These are phyloP conservation scores for Oryza australiensis DNA, from an alignment of 176 grass and related monocot species.

Conservation along the genomic window DNA sequence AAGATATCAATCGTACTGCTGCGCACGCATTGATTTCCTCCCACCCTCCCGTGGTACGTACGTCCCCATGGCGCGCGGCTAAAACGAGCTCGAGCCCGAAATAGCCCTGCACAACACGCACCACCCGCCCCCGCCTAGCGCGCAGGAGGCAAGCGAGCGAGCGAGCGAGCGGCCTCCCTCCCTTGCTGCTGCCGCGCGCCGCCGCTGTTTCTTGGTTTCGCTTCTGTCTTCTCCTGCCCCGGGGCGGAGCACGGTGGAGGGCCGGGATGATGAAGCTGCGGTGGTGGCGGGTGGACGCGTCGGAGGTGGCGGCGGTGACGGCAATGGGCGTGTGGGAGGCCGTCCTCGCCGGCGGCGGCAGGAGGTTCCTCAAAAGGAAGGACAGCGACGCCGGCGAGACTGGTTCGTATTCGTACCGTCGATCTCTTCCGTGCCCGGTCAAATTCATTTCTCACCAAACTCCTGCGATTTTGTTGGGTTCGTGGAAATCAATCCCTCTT, in stretches of 20 bases:
- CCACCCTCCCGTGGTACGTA: background rate
- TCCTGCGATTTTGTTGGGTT: constrained; percentile 6
- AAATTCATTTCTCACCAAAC: background rate
- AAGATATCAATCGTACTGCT: too few species aligned
- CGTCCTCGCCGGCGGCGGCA: constrained; percentile 67
- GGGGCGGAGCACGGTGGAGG: background rate
- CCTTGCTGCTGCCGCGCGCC: background rate
- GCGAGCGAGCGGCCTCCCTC: background rate
- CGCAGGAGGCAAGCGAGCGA: background rate
- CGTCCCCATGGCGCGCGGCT: constrained; percentile 5
- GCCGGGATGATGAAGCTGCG: constrained; percentile 46
- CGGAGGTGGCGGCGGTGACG: constrained; percentile 45
- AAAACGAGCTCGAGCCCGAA: constrained; percentile 52
- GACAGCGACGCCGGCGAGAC: constrained; percentile 77
- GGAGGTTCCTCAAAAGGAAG: constrained; percentile 84
- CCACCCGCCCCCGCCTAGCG: constrained; percentile 18
- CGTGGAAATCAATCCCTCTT: background rate
- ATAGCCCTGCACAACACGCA: constrained; percentile 45
- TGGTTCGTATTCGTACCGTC: constrained; percentile 31
- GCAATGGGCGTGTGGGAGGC: constrained; percentile 85
- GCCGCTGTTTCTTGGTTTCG: background rate
- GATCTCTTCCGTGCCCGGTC: background rate
- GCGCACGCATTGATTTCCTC: constrained; percentile 10
- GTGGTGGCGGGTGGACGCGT: constrained; percentile 62
- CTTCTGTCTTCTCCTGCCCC: background rate